Base-by-base conservation (phyloP, 2,329 filamentous ascomycete species). In the Epichloe typhina region DNA sequence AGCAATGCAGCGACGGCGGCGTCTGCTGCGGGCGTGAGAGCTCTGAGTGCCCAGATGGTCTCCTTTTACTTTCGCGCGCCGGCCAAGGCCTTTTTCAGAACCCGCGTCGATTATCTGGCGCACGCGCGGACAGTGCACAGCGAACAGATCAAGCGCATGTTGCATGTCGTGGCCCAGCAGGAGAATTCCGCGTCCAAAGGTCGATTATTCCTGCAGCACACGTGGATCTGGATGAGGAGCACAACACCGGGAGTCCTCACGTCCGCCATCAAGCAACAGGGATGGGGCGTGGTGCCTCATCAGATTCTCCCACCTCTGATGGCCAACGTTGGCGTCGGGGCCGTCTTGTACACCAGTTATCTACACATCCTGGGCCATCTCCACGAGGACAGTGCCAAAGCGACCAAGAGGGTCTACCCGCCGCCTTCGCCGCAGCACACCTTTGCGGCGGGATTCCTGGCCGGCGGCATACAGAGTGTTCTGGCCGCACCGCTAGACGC, bases 51-150 rank as follows among this genome's bases (percentile, higher is more conserved):
- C 7, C 86, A 94, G 63, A 74, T 88, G 59, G 78, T 95, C 50
- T 84, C 88, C 23, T 95, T 95, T 60, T 96, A 95, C 69, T 96
- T 95, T 64, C 77, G 89, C 51, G 88, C 88, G 0, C 90, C 90
- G 1, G 86, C 89, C 49, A 95, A 95, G 68, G 86, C 89, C 15
- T 96, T 96, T 64, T 95, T 96, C 69, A 80, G 88, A 54, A 90
- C 87, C 1, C 75, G 90, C 52, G 88, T 96, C 56, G 90, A 96
- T 71, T 95, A 89, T 57, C 72, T 81, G 17, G 76, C 76, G 2
- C 81, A 79, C 54, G 78, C 77, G 3, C 71, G 78, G 31, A 72
- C 64, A 15, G 62, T 80, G 3, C 75, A 79, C 54, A 66, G 76
- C 55, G 68, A 72, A 37, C 71, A 73, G 52, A 66, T 64, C 1